phyloP scores from a whole-genome alignment of 257 asterid genomes.

The Coffea eugenioides region DNA sequence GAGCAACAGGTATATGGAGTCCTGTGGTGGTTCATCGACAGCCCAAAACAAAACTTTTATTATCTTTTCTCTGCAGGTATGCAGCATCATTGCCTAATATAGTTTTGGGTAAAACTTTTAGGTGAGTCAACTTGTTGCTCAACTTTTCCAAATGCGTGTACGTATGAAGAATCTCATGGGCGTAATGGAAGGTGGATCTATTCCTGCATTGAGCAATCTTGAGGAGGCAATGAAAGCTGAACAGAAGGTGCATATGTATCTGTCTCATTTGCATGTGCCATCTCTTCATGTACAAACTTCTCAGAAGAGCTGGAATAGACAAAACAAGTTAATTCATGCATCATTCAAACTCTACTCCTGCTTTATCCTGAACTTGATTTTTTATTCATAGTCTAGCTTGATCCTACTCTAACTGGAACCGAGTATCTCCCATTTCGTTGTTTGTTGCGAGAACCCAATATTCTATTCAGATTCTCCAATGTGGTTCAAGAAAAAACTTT shows the following conservation, averaged over 20 bases:
- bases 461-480: too few species aligned
- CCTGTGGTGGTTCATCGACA: not conserved
- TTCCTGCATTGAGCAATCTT: slow-evolving; percentile 80
- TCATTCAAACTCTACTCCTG: not conserved
- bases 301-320: not conserved
- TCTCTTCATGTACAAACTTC: not conserved
- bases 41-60: not conserved
- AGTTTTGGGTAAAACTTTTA: slow-evolving; percentile 21
- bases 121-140: slow-evolving; percentile 96
- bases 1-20: slow-evolving; percentile 75
- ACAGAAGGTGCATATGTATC: slow-evolving; percentile 51
- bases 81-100: not conserved
- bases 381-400: not conserved
- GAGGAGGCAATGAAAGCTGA: slow-evolving; percentile 84
- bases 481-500: too few species aligned
- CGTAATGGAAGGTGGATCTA: slow-evolving; percentile 88
- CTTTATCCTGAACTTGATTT: not conserved
- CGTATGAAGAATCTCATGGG: slow-evolving; percentile 98
- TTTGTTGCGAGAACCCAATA: not conserved
- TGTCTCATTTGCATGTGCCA: not conserved
- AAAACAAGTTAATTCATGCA: not conserved
- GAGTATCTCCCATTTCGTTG: not conserved
- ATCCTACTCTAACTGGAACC: not conserved
- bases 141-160: slow-evolving; percentile 94
- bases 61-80: not conserved